Evolutionary conservation across 306 rosid genomes (phyloP).

Genomic region (Arachis hypogaea): DNA sequence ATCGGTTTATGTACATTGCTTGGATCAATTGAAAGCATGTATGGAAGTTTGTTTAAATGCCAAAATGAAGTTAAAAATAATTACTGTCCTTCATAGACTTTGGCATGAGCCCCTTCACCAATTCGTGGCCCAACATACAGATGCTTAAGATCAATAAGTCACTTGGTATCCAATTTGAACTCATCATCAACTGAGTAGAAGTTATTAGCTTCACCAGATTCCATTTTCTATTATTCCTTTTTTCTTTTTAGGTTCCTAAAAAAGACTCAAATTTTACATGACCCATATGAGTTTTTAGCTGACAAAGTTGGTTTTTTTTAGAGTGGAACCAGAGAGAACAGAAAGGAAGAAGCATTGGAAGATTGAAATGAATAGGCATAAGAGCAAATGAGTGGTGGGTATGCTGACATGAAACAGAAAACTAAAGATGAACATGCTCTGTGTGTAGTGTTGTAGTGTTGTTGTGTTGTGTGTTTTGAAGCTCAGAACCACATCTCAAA

Average conservation of each 20-base stretch:
- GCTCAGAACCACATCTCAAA: constrained; percentile 70
- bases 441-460: not conserved
- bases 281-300: constrained; percentile 36
- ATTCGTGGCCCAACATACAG: constrained; percentile 86
- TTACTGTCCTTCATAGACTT: constrained; percentile 93
- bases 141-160: constrained; percentile 80
- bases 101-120: constrained; percentile 98
- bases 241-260: not conserved
- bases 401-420: constrained; percentile 3
- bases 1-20: too few relatives aligned
- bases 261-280: constrained; percentile 38
- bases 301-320: not conserved
- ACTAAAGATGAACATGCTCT: constrained; percentile 59
- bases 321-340: constrained; percentile 43
- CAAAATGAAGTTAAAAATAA: too few relatives aligned
- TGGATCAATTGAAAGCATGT: too few relatives aligned
- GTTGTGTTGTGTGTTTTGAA: constrained; percentile 27
- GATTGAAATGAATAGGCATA: too few relatives aligned
- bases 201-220: constrained; percentile 54
- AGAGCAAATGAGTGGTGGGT: too few relatives aligned
- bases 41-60: not conserved
- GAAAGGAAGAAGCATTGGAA: constrained; percentile 9
- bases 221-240: constrained; percentile 43
- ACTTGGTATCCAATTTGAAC: constrained; percentile 77
- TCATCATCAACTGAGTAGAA: constrained; percentile 48